Evolutionary conservation across 176 grass and related monocot species (phyloP).

Genomic region (Zizania latifolia): DNA sequence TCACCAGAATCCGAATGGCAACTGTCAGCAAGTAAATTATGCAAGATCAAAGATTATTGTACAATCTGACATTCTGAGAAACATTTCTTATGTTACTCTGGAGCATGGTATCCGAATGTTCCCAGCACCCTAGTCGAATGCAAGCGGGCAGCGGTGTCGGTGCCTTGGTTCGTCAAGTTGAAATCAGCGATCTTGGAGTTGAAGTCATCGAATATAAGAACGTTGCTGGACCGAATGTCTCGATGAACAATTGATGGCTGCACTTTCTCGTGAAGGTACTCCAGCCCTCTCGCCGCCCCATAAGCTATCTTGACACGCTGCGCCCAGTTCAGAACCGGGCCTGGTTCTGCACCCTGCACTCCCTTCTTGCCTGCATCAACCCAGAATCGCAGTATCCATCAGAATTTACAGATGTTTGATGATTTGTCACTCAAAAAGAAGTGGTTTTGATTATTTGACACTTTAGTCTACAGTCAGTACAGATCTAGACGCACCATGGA

Average conservation of each 20-base stretch:
- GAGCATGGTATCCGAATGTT: constrained; percentile 83
- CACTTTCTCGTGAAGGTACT: constrained; percentile 86
- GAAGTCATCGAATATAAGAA: constrained; percentile 74
- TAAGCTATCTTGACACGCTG: constrained; percentile 77
- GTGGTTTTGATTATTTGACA: too few species aligned
- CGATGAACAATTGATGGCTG: constrained; percentile 74
- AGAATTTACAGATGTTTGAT: too few species aligned
- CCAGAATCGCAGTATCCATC: not conserved
- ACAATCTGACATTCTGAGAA: not conserved
- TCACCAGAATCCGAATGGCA: not conserved
- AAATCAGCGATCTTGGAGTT: constrained; percentile 66
- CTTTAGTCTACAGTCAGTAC: too few species aligned
- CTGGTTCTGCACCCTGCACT: constrained; percentile 69
- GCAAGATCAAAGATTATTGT: not conserved
- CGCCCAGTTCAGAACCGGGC: constrained; percentile 60
- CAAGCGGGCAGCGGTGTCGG: constrained; percentile 56
- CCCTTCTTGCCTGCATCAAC: constrained; percentile 58
- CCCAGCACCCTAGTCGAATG: constrained; percentile 79
- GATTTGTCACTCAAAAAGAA: too few species aligned
- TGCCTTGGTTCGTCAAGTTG: constrained; percentile 76
- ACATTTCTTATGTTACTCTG: constrained; percentile 46
- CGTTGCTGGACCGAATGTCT: constrained; percentile 78
- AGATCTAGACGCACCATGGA: constrained; percentile 64
- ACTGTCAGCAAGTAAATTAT: not conserved
- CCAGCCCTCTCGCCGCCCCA: constrained; percentile 65